A percentile compares a stretch with the other conserved stretches of the same genome.
Evolutionary conservation across 768 basidiomycete species (phyloP).

Genomic region (Lactifluus subvellereus): DNA sequence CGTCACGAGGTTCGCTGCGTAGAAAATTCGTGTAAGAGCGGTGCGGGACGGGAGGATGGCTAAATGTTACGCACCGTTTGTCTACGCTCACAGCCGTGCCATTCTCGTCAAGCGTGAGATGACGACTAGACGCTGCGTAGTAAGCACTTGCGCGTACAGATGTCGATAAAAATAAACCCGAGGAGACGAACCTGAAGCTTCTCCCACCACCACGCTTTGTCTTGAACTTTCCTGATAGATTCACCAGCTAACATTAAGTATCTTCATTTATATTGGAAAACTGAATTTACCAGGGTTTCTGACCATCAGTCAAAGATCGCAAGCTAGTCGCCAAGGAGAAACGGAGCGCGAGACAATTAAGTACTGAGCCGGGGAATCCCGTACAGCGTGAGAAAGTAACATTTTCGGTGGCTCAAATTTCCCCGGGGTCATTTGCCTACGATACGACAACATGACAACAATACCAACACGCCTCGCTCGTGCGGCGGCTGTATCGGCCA

Average conservation of each 20-base stretch:
- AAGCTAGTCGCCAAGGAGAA: neutral
- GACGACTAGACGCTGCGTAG: constrained; percentile 16
- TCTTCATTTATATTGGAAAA: constrained; percentile 7
- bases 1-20: constrained; percentile 8
- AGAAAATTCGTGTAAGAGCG: neutral
- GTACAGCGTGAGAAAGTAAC: neutral
- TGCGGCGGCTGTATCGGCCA: constrained; percentile 52
- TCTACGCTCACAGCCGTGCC: constrained; percentile 29
- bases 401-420: neutral
- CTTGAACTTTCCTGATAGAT: constrained; percentile 37
- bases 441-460: constrained; percentile 50
- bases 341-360: too few species aligned
- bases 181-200: constrained; percentile 32
- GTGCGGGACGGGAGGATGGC: neutral
- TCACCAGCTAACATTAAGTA: neutral
- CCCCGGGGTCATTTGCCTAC: too few species aligned
- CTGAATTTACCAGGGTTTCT: constrained; percentile 1
- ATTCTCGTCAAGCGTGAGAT: constrained; percentile 28
- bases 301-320: constrained; percentile 2
- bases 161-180: neutral
- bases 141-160: constrained; percentile 16
- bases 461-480: constrained; percentile 88
- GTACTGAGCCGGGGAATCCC: neutral
- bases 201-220: constrained; percentile 40
- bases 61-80: constrained; percentile 15